phyloP scores from a whole-genome alignment of 2,329 filamentous ascomycete species.

The Byssochlamys sp. region DNA sequence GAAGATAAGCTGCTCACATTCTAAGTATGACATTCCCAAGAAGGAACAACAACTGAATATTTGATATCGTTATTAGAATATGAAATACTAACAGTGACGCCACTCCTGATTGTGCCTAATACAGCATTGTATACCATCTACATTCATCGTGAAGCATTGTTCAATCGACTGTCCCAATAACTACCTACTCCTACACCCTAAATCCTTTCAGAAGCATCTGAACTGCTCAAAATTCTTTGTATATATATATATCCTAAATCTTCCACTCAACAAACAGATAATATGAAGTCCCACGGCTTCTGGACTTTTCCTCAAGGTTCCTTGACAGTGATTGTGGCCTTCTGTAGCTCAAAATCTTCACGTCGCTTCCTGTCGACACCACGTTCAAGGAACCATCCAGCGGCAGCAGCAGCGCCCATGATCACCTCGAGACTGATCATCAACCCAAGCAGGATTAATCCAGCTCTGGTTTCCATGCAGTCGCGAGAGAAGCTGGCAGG shows the following conservation, averaged over 20 bases:
- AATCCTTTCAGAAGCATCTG: not conserved
- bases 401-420: constrained; percentile 21
- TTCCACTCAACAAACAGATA: not conserved
- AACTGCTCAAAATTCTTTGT: not conserved
- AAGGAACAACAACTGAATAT: no score
- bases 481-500: constrained; percentile 30
- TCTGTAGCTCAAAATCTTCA: constrained; percentile 17
- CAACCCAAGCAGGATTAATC: constrained; percentile 26
- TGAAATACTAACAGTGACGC: no score
- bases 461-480: constrained; percentile 28
- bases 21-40: no score
- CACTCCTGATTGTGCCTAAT: no score
- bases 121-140: no score
- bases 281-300: not conserved
- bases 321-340: constrained; percentile 18
- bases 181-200: not conserved
- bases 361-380: constrained; percentile 19
- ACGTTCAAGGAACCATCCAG: constrained; percentile 23
- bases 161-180: not conserved
- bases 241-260: not conserved
- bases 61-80: no score
- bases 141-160: no score
- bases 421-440: constrained; percentile 26
- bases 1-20: not conserved
- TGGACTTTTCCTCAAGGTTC: not conserved